Evolutionary conservation across 2,329 filamentous ascomycete species (phyloP), one percentile per base, ranked within the genome.

Genomic region (Fusarium pseudograminearum): DNA sequence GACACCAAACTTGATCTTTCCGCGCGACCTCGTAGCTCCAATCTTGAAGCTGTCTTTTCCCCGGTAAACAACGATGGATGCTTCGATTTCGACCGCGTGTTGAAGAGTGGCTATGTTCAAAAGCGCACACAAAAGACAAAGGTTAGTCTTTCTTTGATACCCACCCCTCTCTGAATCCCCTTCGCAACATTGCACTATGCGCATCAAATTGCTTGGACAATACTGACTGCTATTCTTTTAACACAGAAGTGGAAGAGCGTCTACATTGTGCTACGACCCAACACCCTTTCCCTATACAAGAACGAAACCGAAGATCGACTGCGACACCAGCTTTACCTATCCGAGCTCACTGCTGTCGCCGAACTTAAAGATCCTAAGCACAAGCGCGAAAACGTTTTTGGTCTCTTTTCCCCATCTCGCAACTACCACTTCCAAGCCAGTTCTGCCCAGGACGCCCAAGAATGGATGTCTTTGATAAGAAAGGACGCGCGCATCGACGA

Each of bases 91-190:
- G 96, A 99, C 80, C 91, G 94, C 52, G 93, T 98, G 57, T 87
- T 98, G 79, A 98, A 97, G 82, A 90, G 91, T 60, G 94, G 95
- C 62, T 91, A 91, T 72, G 90, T 97, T 40, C 87, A 92, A 76
- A 97, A 97, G 81, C 89, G 95, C 72, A 97, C 94, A 20, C 91
- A 94, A 74, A 97, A 95, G 84, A 98, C 95, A 64, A 97, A 97
- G 90, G 93, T 94, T 80, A 58, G 78, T 68, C 15, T 48, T 28
- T 10, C n/a, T 26, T 41, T 22, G 33, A 31, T 10, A 33, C 30
- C 28, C 30, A 34, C 14, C 12, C 51, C 26, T 30, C 31, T 56
- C 45, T 24, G 30, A 22, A 20, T 26, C 11, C 11, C 9, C 45
- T 14, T 16, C 18, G 24, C 15, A 44, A n/a, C 20, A 31, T 46